Evolutionary conservation across 805 yeast species (phyloP).

Genomic region (Kodamaea sagamina): DNA sequence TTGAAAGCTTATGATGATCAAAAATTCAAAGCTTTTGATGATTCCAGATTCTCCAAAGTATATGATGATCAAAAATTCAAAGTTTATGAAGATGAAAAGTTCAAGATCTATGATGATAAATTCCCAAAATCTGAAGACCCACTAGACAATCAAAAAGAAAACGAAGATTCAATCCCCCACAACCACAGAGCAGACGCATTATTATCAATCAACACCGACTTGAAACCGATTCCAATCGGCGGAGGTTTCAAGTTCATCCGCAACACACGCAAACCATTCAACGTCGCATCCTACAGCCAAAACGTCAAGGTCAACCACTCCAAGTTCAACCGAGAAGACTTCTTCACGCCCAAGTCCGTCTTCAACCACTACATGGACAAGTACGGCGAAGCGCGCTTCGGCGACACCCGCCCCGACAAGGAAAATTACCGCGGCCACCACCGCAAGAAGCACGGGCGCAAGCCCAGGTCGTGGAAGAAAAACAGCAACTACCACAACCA

Average conservation of each 20-base stretch:
- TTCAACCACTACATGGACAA: constrained; percentile 72
- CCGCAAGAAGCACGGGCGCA: constrained; percentile 22
- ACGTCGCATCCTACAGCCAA: constrained; percentile 59
- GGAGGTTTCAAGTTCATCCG: constrained; percentile 32
- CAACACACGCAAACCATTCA: constrained; percentile 59
- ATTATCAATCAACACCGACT: constrained; percentile 37
- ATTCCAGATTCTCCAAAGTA: too few species aligned
- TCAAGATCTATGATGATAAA: too few species aligned
- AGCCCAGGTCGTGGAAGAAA: constrained; percentile 33
- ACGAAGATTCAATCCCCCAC: constrained; percentile 25
- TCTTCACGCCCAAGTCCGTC: constrained; percentile 76
- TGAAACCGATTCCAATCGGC: constrained; percentile 44
- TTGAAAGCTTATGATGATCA: too few species aligned
- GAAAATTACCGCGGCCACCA: constrained; percentile 8
- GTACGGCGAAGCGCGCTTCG: constrained; percentile 45
- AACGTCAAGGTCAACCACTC: constrained; percentile 11
- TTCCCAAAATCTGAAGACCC: too few species aligned
- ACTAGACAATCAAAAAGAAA: too few species aligned
- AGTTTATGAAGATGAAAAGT: too few species aligned
- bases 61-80: too few species aligned
- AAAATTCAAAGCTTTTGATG: too few species aligned
- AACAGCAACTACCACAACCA: constrained; percentile 24
- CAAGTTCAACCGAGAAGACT: constrained; percentile 65
- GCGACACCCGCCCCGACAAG: constrained; percentile 8
- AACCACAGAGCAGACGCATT: constrained; percentile 47